Evolutionary conservation across 2,329 filamentous ascomycete genomes (phyloP), one percentile per base, ranked within the genome.

Genomic region (Neocatenulostroma microsporum): DNA sequence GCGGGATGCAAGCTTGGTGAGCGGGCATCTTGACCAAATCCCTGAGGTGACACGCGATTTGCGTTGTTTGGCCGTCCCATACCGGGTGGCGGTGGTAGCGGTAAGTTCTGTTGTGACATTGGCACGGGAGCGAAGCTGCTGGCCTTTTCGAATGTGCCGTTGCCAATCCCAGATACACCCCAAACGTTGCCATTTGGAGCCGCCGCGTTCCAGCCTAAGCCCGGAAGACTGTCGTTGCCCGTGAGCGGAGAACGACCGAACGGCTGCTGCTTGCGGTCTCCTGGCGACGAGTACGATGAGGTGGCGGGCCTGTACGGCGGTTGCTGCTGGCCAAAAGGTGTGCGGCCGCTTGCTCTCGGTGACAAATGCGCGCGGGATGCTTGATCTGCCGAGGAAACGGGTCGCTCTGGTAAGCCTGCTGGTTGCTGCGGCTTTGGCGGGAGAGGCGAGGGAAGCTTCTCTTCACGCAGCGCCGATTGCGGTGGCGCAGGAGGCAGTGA

Each of bases 151-250:
- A 88, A 88, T 0, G 82, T 85, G 28, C 83, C 83, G 56, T 88
- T 88, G 3, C 83, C 83, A 14, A 88, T 76, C 9, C 76, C 78
- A 36, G 78, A 73, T 47, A 84, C 78, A 13, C 78, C 82, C 83
- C 83, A 88, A 13, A 87, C 80, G 53, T 81, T 84, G 31, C 72
- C 68, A 10, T 36, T 62, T 9, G 64, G 45, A 68, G 69, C 30
- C 26, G 52, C 46, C 3, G 50, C 49, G 9, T 53, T 49, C 55
- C 53, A 58, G 27, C 51, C 48, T 11, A 49, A 41, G 32, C 50
- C 47, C 9, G 51, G 42, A 29, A 46, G 51, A 3, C 43, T 38
- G 33, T 54, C 50, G 33, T 40, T 49, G 38, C 35, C 44, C 13
- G 47, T 34, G 31, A 54, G 42, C 12, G 53, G 50, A 21, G 54